Evolutionary conservation across 257 asterid genomes (phyloP).

Genomic region (Fraxinus anomala): DNA sequence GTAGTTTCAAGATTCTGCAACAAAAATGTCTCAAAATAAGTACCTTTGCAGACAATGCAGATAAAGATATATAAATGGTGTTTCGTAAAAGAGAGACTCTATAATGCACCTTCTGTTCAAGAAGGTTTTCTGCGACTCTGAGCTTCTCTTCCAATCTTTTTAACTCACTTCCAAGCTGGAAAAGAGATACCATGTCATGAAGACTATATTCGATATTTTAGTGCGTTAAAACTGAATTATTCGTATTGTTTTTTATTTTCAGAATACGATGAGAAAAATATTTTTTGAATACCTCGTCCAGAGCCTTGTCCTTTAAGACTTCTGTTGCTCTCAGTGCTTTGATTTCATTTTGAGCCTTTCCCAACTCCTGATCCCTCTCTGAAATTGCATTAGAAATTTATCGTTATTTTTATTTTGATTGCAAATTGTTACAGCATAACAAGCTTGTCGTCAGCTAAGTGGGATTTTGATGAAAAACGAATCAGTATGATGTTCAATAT

Average conservation of each 20-base stretch:
- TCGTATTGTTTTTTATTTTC: not conserved
- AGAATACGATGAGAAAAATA: not conserved
- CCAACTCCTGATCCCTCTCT: conserved; percentile 73
- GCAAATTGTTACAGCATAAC: not conserved
- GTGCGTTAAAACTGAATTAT: not conserved
- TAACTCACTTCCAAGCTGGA: conserved; percentile 63
- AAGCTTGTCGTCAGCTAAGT: not conserved
- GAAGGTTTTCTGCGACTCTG: conserved; percentile 43
- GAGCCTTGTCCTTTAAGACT: conserved; percentile 68
- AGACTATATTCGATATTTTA: not conserved
- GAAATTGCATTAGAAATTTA: conserved; percentile 28
- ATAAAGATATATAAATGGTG: not conserved
- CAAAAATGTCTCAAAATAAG: conserved; percentile 14
- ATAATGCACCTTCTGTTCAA: conserved; percentile 64
- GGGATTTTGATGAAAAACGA: not conserved
- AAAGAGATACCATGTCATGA: not conserved
- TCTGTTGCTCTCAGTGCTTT: conserved; percentile 69
- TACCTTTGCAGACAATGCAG: not conserved
- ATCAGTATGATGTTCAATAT: not conserved
- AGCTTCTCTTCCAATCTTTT: conserved; percentile 61
- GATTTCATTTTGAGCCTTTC: conserved; percentile 67
- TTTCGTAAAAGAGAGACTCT: not conserved
- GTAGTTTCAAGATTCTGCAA: conserved; percentile 76
- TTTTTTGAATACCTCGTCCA: conserved; percentile 62
- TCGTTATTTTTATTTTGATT: not conserved